phyloP scores from a whole-genome alignment of 2,329 filamentous ascomycete genomes.

The Cladosporium sp. region DNA sequence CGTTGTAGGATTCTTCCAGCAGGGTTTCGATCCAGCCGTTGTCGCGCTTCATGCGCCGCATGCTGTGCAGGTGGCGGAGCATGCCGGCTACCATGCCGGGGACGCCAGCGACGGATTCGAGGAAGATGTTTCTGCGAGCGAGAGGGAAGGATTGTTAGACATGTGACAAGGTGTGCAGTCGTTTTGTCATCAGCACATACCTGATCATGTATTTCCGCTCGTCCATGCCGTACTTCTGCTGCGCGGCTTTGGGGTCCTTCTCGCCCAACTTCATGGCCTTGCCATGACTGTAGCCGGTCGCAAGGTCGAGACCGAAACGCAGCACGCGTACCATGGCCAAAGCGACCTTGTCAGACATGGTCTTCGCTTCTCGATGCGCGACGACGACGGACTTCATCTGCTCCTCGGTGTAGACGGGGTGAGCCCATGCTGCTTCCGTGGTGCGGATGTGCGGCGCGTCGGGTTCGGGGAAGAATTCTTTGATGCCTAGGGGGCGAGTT shows the following conservation, averaged over 20 bases:
- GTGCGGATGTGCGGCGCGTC: constrained; percentile 42
- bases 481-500: constrained; percentile 31
- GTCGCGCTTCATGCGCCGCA: constrained; percentile 82
- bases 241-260: constrained; percentile 48
- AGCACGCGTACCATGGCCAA: constrained; percentile 71
- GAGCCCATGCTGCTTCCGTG: constrained; percentile 46
- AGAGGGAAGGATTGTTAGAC: neutral
- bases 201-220: constrained; percentile 87
- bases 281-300: constrained; percentile 75
- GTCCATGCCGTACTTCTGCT: constrained; percentile 63
- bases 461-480: constrained; percentile 45
- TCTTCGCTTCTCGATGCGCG: constrained; percentile 71
- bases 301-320: constrained; percentile 75
- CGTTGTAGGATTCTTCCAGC: constrained; percentile 36
- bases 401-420: constrained; percentile 63
- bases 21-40: constrained; percentile 76
- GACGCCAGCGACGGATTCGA: constrained; percentile 91
- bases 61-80: constrained; percentile 80
- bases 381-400: constrained; percentile 73
- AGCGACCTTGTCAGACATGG: constrained; percentile 72
- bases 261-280: constrained; percentile 39
- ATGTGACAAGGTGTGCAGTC: no score
- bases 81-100: constrained; percentile 97
- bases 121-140: constrained; percentile 65
- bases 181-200: no score